Evolutionary conservation across 208 protist species (phyloP).

Genomic region (Trypanosoma congolense): DNA sequence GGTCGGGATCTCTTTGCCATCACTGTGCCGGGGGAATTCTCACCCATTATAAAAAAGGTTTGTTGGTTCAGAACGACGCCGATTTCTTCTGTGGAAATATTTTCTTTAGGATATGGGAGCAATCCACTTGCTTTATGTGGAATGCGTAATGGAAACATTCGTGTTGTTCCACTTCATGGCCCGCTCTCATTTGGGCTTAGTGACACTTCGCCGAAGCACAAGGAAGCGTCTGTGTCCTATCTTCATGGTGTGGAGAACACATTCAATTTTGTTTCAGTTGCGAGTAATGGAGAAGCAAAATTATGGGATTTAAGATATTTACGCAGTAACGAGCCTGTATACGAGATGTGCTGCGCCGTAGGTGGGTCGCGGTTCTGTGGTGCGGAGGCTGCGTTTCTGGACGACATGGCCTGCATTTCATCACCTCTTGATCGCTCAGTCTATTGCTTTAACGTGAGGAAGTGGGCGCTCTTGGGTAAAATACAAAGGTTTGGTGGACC

Average conservation of each 20-base stretch:
- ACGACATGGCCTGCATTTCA: conserved; percentile 24
- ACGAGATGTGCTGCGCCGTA: conserved; percentile 16
- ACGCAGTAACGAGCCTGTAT: conserved; percentile 27
- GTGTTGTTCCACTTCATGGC: conserved; percentile 17
- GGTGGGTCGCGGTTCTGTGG: conserved; percentile 18
- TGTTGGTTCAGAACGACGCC: conserved; percentile 11
- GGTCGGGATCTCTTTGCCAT: conserved; percentile 7
- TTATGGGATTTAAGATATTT: conserved; percentile 68
- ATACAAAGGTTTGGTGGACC: conserved; percentile 7
- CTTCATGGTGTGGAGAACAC: conserved; percentile 26
- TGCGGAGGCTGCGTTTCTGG: conserved; percentile 21
- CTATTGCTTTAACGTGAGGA: conserved; percentile 18
- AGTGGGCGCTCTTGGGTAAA: conserved; percentile 12
- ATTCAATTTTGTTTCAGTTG: conserved; percentile 54
- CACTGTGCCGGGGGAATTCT: not conserved
- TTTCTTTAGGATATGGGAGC: conserved; percentile 12
- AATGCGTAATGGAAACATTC: conserved; percentile 55
- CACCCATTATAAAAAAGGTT: conserved; percentile 4
- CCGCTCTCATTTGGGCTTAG: conserved; percentile 4
- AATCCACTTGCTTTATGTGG: conserved; percentile 27
- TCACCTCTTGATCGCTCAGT: conserved; percentile 20
- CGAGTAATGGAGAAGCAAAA: conserved; percentile 41
- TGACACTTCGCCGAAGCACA: conserved; percentile 29
- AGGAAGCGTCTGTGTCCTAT: conserved; percentile 26
- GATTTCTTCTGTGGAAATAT: conserved; percentile 18